phyloP scores from a whole-genome alignment of 1,284 basidiomycete genomes.

The Gomphus bonarii region DNA sequence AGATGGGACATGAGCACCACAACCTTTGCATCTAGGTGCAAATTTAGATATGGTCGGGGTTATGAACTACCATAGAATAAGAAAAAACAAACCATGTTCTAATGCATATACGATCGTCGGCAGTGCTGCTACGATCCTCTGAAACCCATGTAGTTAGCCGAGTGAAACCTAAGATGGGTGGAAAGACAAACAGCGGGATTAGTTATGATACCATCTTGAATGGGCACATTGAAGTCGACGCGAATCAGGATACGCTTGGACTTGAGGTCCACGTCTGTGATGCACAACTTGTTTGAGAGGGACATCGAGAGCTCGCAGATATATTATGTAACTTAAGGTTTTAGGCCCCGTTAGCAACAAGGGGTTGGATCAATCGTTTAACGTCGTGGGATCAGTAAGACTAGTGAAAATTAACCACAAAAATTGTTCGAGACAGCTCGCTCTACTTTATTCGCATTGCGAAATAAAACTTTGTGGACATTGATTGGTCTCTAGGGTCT shows the following conservation, averaged over 20 bases:
- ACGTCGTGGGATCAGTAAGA: no score
- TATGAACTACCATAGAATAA: background rate
- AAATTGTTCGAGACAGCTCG: no score
- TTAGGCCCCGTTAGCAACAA: no score
- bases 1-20: conserved; percentile 97
- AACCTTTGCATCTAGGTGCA: conserved; percentile 59
- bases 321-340: background rate
- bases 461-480: no score
- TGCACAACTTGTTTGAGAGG: conserved; percentile 87
- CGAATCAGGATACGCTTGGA: conserved; percentile 91
- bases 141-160: conserved; percentile 10
- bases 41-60: conserved; percentile 5
- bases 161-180: background rate
- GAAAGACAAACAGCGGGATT: conserved; percentile 77
- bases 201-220: conserved; percentile 84
- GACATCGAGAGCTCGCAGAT: conserved; percentile 50
- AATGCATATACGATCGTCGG: conserved; percentile 95
- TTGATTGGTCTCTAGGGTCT: no score
- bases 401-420: no score
- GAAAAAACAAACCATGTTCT: conserved; percentile 56
- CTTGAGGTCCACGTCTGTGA: conserved; percentile 86
- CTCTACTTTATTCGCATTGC: no score
- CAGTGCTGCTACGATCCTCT: conserved; percentile 94
- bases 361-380: no score
- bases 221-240: conserved; percentile 98